Percentiles rank a stretch among this genome's conserved stretches.
Evolutionary conservation across 2,329 filamentous ascomycete species (phyloP).

Genomic region (Cyphellophora attinorum): DNA sequence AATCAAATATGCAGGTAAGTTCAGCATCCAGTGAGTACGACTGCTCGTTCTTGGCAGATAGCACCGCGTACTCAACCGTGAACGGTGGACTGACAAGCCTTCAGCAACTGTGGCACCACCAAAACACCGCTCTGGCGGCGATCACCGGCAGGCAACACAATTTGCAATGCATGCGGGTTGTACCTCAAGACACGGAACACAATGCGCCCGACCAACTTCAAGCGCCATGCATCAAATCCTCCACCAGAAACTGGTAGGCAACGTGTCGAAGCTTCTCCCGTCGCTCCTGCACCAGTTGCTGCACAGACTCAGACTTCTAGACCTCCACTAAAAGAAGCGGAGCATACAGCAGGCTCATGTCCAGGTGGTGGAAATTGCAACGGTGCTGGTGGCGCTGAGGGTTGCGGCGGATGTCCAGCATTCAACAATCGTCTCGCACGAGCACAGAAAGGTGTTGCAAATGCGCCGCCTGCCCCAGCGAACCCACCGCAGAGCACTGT

Average conservation of each 20-base stretch:
- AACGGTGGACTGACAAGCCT: constrained; percentile 4
- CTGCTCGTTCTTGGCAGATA: background rate
- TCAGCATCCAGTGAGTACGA: background rate
- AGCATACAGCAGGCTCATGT: constrained; percentile 65
- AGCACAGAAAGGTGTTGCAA: constrained; percentile 6
- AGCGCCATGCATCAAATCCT: constrained; percentile 49
- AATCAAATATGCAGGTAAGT: constrained; percentile 20
- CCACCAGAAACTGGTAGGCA: constrained; percentile 12
- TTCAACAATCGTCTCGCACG: constrained; percentile 87
- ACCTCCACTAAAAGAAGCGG: constrained; percentile 16
- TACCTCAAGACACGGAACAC: constrained; percentile 92
- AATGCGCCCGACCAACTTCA: constrained; percentile 79
- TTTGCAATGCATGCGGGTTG: constrained; percentile 94
- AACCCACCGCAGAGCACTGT: constrained; percentile 1
- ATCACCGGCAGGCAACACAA: constrained; percentile 84
- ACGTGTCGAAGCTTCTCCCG: constrained; percentile 9
- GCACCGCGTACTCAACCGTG: too few relatives aligned
- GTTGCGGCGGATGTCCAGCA: constrained; percentile 89
- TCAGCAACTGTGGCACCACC: constrained; percentile 88
- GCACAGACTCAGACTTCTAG: constrained; percentile 17
- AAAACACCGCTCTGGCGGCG: constrained; percentile 90
- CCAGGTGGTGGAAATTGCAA: constrained; percentile 93
- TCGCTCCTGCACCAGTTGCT: constrained; percentile 20
- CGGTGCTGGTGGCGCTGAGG: constrained; percentile 88
- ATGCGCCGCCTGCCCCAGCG: constrained; percentile 2